Base-by-base conservation (phyloP, 2,329 filamentous ascomycete species). In the Pseudocercospora cruenta region DNA sequence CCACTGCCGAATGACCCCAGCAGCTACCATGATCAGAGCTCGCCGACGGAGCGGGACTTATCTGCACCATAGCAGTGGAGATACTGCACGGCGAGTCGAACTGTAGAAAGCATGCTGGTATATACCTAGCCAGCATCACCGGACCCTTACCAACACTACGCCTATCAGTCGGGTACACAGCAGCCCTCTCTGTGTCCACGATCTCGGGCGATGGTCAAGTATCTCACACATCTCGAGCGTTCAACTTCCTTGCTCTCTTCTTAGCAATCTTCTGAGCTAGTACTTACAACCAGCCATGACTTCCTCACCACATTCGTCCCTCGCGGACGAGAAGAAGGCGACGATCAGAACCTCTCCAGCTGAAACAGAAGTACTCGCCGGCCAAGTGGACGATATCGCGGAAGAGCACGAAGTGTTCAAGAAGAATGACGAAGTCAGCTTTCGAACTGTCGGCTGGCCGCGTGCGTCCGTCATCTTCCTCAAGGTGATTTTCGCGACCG, bases 361-460 rank as follows among this genome's bases (percentile, higher is more conserved):
- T n/a, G 57, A 59, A 21, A 12, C 31, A n/a, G 57, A 59, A 45
- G 36, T 59, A 21, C 10, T 59, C 39, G 57, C 57, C n/a, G 71
- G 73, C 60, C 51, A 72, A 26, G 69, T 69, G 21, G 45, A 74
- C 9, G 55, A 72, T 8, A 71, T 75, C 58, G 74, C 47, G 5
- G 57, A 79, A 55, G 78, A 79, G 58, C 77, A 75, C 60, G 84
- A 86, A 69, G 80, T 86, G 43, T 86, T 86, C 78, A 80, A 82
- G 66, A 80, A 77, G 65, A 78, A 80, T 36, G 81, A 80, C 43
- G 80, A 80, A 24, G 83, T 85, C 45, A 78, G 86, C 61, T 86
- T 86, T 66, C 79, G 84, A 22, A 85, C 83, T 0, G 84, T 86
- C n/a, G 78, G 80, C 62, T 87, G 84, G 84, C 78, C 81, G 16